Conservation (phyloP, 2,329 filamentous ascomycete genomes). For the Scedosporium aurantiacum region DNA sequence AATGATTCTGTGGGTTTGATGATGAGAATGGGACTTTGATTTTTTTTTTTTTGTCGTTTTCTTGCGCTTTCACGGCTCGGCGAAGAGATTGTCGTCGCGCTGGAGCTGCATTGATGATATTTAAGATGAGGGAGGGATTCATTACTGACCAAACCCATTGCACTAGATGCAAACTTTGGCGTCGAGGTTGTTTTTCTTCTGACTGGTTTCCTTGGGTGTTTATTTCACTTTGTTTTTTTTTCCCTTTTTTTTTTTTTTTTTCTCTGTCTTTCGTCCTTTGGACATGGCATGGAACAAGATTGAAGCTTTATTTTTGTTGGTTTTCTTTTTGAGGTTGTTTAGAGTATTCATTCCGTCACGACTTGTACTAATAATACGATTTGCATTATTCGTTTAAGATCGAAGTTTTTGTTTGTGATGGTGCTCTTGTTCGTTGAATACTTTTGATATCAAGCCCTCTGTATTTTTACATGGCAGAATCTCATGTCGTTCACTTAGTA, state of each 20-base stretch:
- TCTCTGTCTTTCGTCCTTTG: not conserved
- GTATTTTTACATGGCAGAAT: no score
- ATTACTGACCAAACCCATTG: no score
- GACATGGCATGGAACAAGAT: not conserved
- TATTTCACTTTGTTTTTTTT: not conserved
- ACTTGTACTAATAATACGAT: not conserved
- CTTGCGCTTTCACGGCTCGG: no score
- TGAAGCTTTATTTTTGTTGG: not conserved
- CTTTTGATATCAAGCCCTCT: no score
- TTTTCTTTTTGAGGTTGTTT: not conserved
- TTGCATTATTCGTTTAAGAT: not conserved
- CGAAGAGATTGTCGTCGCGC: not conserved
- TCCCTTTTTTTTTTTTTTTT: not conserved
- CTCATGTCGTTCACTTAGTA: no score
- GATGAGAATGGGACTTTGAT: constrained; percentile 15
- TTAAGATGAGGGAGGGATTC: not conserved
- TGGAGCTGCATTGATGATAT: not conserved
- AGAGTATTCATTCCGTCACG: not conserved
- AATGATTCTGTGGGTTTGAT: constrained; percentile 11
- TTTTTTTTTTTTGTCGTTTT: no score
- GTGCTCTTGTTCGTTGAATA: no score
- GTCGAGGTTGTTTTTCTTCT: constrained; percentile 2
- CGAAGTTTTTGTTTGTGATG: not conserved
- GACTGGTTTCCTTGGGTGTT: constrained; percentile 4
- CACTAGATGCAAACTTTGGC: not conserved